Evolutionary conservation across 2,329 filamentous ascomycete species (phyloP).

Genomic region (Immersiporthe knoxdaviesiana): DNA sequence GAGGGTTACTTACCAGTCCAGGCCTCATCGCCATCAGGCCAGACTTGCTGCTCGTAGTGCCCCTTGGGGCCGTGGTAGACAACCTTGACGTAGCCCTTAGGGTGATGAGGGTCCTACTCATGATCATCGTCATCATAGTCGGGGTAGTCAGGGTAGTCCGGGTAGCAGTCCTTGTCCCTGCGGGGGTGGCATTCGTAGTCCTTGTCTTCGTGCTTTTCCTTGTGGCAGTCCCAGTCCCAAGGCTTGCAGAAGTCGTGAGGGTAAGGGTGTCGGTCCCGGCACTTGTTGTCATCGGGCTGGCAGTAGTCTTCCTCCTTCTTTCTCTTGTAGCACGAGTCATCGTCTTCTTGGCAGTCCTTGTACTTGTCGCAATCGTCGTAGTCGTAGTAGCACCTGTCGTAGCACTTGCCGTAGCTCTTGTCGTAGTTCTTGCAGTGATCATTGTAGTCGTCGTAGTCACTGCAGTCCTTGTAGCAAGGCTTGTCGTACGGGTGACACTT

Average conservation of each 20-base stretch:
- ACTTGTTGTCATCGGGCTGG: constrained; percentile 9
- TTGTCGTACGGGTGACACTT: constrained; percentile 24
- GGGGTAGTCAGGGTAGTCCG: constrained; percentile 11
- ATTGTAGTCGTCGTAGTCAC: constrained; percentile 22
- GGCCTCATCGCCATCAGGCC: constrained; percentile 27
- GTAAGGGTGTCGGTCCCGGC: constrained; percentile 7
- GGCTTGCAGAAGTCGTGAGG: constrained; percentile 22
- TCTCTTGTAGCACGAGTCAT: constrained; percentile 15
- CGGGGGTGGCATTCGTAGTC: constrained; percentile 20
- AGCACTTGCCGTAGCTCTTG: constrained; percentile 10
- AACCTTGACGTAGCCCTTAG: constrained; percentile 17
- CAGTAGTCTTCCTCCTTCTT: constrained; percentile 12
- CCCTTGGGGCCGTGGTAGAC: constrained; percentile 16
- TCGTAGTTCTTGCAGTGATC: constrained; percentile 18
- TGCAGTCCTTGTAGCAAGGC: constrained; percentile 21
- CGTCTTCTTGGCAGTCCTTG: constrained; percentile 11
- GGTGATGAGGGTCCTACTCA: constrained; percentile 11
- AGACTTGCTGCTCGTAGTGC: constrained; percentile 23
- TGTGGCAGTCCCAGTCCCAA: constrained; percentile 18
- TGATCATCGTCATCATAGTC: constrained; percentile 10
- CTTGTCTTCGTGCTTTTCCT: constrained; percentile 15
- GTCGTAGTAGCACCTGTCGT: constrained; percentile 17
- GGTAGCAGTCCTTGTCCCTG: constrained; percentile 18
- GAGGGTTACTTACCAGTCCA: constrained; percentile 22
- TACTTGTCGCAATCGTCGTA: constrained; percentile 21